phyloP scores from a whole-genome alignment of 2,329 filamentous ascomycete species.

The Ustilaginoidea virens region DNA sequence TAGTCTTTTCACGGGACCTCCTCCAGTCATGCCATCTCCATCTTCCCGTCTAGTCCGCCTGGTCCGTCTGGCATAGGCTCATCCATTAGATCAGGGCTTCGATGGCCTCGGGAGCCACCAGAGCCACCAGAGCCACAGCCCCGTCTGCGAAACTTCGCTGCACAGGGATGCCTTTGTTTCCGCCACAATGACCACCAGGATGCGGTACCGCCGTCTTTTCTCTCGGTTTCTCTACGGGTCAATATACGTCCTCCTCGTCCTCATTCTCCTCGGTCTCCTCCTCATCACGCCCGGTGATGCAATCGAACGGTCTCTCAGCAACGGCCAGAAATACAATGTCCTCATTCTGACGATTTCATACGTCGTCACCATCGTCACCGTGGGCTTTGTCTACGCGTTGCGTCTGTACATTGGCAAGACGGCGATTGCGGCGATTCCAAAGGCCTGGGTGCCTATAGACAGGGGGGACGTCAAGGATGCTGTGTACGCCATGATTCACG shows the following conservation, averaged over 20 bases:
- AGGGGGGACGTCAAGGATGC: constrained; percentile 64
- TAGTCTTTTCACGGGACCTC: too few relatives aligned
- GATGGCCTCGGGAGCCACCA: too few relatives aligned
- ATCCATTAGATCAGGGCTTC: too few relatives aligned
- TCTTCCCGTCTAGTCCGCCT: too few relatives aligned
- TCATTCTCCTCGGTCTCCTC: constrained; percentile 58
- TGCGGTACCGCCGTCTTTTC: constrained; percentile 29
- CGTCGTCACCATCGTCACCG: constrained; percentile 52
- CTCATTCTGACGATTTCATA: constrained; percentile 69
- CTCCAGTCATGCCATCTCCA: too few relatives aligned
- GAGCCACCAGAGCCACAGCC: too few relatives aligned
- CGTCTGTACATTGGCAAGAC: constrained; percentile 79
- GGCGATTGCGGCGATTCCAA: constrained; percentile 69
- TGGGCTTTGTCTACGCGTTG: constrained; percentile 62
- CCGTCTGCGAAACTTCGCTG: too few relatives aligned
- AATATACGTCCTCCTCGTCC: constrained; percentile 60
- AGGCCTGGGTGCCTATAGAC: constrained; percentile 71
- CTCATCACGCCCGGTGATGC: constrained; percentile 68
- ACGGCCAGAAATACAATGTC: constrained; percentile 59
- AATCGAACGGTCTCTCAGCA: constrained; percentile 59
- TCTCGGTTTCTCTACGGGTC: constrained; percentile 71
- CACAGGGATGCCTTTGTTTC: too few relatives aligned
- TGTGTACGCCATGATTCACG: constrained; percentile 61
- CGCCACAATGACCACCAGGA: too few relatives aligned
- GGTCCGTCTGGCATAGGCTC: too few relatives aligned